Evolutionary conservation across 495 filamentous ascomycete genomes (phyloP).

Genomic region (Aspergillus cristatus): DNA sequence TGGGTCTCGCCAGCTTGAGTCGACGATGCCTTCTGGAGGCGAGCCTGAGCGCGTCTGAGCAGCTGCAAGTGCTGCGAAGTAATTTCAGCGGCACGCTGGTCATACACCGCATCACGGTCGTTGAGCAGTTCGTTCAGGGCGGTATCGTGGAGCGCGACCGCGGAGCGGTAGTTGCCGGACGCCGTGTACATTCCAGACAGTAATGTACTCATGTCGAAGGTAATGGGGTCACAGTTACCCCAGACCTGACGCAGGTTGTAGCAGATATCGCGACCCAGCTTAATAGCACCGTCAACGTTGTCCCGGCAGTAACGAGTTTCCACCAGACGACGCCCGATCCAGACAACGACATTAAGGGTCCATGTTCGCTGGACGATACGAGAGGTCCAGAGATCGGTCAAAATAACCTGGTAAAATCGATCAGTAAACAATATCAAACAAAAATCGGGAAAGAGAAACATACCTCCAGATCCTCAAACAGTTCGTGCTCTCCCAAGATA

Average conservation of each 20-base stretch:
- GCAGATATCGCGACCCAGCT: conserved; percentile 50
- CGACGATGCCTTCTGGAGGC: conserved; percentile 15
- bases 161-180: conserved; percentile 39
- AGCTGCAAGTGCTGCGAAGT: conserved; percentile 41
- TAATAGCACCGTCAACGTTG: conserved; percentile 34
- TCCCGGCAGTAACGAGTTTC: conserved; percentile 46
- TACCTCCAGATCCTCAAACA: conserved; percentile 52
- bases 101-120: conserved; percentile 31
- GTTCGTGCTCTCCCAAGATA: conserved; percentile 48
- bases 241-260: conserved; percentile 55
- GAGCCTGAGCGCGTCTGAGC: conserved; percentile 36
- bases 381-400: conserved; percentile 51
- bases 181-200: conserved; percentile 46
- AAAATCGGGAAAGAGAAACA: conserved; percentile 3
- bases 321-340: conserved; percentile 48
- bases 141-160: conserved; percentile 45
- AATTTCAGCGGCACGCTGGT: conserved; percentile 22
- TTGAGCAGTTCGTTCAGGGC: conserved; percentile 40
- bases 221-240: conserved; percentile 44
- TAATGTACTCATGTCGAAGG: conserved; percentile 46
- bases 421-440: background rate
- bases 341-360: conserved; percentile 42
- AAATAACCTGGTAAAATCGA: conserved; percentile 35
- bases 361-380: conserved; percentile 51
- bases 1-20: conserved; percentile 8